phyloP scores from a whole-genome alignment of 495 filamentous ascomycete species.

The Penicillium chermesinum region DNA sequence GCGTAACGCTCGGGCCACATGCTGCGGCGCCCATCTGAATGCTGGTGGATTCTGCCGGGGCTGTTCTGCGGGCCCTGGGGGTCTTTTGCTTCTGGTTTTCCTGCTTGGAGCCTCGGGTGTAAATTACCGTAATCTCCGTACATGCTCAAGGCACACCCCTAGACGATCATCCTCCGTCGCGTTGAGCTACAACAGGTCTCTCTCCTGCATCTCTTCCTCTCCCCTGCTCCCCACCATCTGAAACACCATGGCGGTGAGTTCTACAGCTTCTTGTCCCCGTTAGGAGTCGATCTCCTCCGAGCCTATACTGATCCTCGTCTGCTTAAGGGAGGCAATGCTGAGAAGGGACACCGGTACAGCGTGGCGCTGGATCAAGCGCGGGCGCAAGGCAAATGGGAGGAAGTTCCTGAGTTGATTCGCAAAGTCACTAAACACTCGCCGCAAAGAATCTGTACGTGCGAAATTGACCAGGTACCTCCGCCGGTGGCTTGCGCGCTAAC shows the following conservation, averaged over 20 bases:
- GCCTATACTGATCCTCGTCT: not conserved
- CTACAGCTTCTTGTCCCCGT: not conserved
- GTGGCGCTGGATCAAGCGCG: slow-evolving; percentile 77
- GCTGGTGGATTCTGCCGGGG: not conserved
- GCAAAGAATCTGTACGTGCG: slow-evolving; percentile 66
- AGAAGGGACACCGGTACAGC: slow-evolving; percentile 77
- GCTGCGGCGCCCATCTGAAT: slow-evolving; percentile 25
- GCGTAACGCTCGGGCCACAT: slow-evolving; percentile 4
- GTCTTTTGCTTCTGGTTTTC: too few species aligned
- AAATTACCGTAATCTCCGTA: slow-evolving; percentile 25
- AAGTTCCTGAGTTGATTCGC: slow-evolving; percentile 80
- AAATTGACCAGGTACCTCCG: slow-evolving; percentile 5
- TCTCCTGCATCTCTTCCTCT: slow-evolving; percentile 21
- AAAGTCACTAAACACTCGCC: slow-evolving; percentile 94
- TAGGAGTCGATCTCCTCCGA: not conserved
- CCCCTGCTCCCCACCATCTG: slow-evolving; percentile 10
- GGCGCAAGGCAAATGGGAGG: slow-evolving; percentile 82
- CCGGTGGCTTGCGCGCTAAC: slow-evolving; percentile 14
- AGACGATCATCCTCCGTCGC: slow-evolving; percentile 16
- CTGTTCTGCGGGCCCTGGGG: not conserved
- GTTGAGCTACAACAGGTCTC: slow-evolving; percentile 4
- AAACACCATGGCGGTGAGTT: slow-evolving; percentile 38
- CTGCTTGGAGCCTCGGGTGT: slow-evolving; percentile 29
- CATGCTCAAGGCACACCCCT: slow-evolving; percentile 11
- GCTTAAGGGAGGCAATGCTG: slow-evolving; percentile 40